Conservation (phyloP, 108 stramenopile genomes). For the Pseudonitzschia delicatissima region DNA sequence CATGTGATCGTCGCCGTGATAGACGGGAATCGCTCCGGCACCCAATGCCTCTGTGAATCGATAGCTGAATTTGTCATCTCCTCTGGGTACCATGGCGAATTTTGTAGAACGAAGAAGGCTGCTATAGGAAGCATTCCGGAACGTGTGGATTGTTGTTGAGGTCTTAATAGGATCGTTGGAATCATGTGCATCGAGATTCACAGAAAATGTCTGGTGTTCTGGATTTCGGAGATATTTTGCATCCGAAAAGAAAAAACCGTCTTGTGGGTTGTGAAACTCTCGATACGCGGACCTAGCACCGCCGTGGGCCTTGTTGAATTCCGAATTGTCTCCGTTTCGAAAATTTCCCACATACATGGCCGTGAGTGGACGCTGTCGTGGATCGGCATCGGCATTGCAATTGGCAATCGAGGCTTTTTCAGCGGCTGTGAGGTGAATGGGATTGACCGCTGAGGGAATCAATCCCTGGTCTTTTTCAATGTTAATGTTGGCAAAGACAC, state of each 20-base stretch:
- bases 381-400: conserved; percentile 13
- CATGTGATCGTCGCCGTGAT: conserved; percentile 35
- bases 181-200: neutral
- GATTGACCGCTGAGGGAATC: conserved; percentile 20
- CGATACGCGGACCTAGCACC: too few relatives aligned
- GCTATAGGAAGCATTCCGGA: neutral
- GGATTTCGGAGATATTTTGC: too few relatives aligned
- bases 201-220: neutral
- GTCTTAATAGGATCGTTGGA: neutral
- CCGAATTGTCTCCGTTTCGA: neutral
- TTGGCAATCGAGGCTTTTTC: conserved; percentile 17
- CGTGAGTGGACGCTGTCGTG: neutral
- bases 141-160: neutral
- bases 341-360: too few relatives aligned
- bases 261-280: too few relatives aligned
- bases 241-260: too few relatives aligned
- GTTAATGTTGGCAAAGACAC: neutral
- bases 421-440: neutral
- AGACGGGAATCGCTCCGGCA: conserved; percentile 45
- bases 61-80: conserved; percentile 50
- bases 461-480: conserved; percentile 17
- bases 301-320: too few relatives aligned
- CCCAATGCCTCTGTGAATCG: conserved; percentile 37
- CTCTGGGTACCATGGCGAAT: conserved; percentile 37
- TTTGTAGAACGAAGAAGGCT: conserved; percentile 4